Evolutionary conservation across 1,284 basidiomycete species (phyloP).

Genomic region (Vanrija humicola): DNA sequence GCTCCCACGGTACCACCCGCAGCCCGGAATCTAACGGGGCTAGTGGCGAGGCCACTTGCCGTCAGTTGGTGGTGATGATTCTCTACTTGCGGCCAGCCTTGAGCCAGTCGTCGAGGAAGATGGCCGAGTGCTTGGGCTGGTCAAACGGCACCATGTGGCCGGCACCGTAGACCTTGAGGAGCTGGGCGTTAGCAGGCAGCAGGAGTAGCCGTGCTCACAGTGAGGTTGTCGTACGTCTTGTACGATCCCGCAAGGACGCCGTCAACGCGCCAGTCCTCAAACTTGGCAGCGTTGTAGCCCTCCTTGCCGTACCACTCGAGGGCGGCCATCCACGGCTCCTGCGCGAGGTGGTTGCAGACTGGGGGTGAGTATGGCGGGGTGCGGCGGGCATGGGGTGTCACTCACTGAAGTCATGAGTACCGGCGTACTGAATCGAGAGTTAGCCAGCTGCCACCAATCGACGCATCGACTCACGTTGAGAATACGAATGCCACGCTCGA

Average conservation of each 20-base stretch:
- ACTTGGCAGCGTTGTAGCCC: slow-evolving; percentile 51
- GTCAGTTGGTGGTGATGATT: no score
- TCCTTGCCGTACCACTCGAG: slow-evolving; percentile 63
- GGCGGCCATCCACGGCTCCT: slow-evolving; percentile 60
- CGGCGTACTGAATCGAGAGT: slow-evolving; percentile 23
- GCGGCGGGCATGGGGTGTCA: background rate
- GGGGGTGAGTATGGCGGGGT: background rate
- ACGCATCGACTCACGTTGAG: slow-evolving; percentile 52
- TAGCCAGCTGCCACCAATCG: background rate
- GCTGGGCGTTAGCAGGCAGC: background rate
- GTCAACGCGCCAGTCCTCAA: slow-evolving; percentile 53
- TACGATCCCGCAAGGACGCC: slow-evolving; percentile 55
- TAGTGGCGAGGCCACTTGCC: no score
- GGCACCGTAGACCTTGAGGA: slow-evolving; percentile 37
- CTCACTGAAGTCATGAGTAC: slow-evolving; percentile 61
- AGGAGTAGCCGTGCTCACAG: slow-evolving; percentile 54
- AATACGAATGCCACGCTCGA: slow-evolving; percentile 68
- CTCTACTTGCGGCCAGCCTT: slow-evolving; percentile 13
- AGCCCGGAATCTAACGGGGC: no score
- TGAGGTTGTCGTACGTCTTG: slow-evolving; percentile 59
- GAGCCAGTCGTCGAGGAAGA: slow-evolving; percentile 48
- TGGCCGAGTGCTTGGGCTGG: slow-evolving; percentile 45
- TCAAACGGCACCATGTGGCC: slow-evolving; percentile 52
- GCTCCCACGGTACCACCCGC: no score
- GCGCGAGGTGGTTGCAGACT: slow-evolving; percentile 66